Evolutionary conservation across 148 eudicot species (phyloP).

Genomic region (Dysphania ambrosioides): DNA sequence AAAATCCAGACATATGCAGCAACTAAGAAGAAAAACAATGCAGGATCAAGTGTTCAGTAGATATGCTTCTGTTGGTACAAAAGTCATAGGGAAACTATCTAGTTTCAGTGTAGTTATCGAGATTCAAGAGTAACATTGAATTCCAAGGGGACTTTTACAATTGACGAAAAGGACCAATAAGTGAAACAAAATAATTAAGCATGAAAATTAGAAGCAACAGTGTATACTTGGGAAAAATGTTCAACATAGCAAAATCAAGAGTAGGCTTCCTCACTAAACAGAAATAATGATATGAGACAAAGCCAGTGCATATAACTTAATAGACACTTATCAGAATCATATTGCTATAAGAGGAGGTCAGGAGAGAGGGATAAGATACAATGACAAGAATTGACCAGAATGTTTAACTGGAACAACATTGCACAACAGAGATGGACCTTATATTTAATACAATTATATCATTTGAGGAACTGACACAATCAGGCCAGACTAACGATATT

Average conservation of each 20-base stretch:
- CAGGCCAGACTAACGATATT: background rate
- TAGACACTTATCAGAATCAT: background rate
- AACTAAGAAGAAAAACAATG: background rate
- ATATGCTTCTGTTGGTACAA: background rate
- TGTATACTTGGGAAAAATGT: background rate
- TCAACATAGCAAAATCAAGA: background rate
- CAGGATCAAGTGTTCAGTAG: background rate
- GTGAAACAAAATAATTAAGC: background rate
- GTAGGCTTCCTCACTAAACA: background rate
- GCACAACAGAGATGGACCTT: background rate
- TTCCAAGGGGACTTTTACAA: background rate
- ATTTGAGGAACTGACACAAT: too few relatives aligned
- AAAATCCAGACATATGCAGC: background rate
- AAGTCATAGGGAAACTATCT: background rate
- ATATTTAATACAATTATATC: too few relatives aligned
- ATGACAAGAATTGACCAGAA: background rate
- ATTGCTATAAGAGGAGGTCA: background rate
- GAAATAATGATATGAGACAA: background rate
- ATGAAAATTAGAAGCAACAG: background rate
- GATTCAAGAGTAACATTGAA: background rate
- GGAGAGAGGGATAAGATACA: background rate
- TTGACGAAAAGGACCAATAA: background rate
- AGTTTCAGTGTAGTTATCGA: background rate
- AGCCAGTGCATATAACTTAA: background rate
- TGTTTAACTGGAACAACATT: too few relatives aligned